Evolutionary conservation across 345 rosid genomes (phyloP), one percentile per base, ranked within the genome.

Genomic region (Gossypium turneri): DNA sequence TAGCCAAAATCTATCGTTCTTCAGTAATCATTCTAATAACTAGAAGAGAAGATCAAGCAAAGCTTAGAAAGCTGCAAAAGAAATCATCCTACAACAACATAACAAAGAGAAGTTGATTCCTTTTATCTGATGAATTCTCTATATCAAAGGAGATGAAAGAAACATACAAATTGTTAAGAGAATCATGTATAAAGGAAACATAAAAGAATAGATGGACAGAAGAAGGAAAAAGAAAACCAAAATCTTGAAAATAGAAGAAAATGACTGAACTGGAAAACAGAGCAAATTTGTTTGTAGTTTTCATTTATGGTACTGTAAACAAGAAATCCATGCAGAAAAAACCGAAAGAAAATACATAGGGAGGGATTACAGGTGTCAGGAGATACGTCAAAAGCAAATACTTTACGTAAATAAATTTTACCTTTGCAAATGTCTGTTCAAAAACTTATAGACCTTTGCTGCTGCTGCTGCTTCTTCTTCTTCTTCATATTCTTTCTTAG

Each of bases 131-230:
- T 24, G 41, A 34, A 34, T 34, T 34, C n/a, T 69, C 25, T 51
- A 34, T 17, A 20, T 17, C 24, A 34, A 13, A 13, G 19, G 66
- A 29, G 66, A 60, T 12, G 64, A 75, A 73, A 70, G 74, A 65
- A 83, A 58, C 68, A 80, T 78, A 76, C 27, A 50, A 73, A 72
- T 73, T 77, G 25, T 20, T 34, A 24, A 4, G 52, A 25, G 48
- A 57, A 57, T 57, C 2, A 12, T 9, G 61, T 57, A 57, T 12
- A 56, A n/a, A 56, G 22, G 60, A 56, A 56, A 9, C 60, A 56
- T 56, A 9, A 56, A 56, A 56, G 13, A 56, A 9, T 56, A 20
- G 20, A 56, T 20, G 59, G 12, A 56, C 7, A 20, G 24, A 15
- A 53, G 57, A 17, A 19, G 17, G 11, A 19, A n/a, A 53, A n/a